Evolutionary conservation across 176 grass and related monocot species (phyloP), one percentile per base, ranked within the genome.

Genomic region (Elaeis guineensis): DNA sequence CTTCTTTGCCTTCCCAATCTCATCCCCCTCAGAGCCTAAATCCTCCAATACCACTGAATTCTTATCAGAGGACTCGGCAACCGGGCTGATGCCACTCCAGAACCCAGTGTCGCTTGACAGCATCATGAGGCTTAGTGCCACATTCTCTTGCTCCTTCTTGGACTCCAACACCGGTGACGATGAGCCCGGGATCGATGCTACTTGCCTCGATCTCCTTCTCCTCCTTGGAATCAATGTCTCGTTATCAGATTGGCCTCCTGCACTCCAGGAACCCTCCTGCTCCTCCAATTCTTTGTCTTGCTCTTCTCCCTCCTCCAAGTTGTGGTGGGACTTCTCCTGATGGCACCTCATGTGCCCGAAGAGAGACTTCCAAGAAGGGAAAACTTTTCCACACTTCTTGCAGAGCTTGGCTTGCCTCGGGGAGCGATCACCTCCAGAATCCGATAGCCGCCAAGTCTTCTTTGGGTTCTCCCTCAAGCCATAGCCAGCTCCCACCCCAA

Each of bases 141-240:
- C 32, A 18, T 59, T 20, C 19, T 70, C 54, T 5, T 64, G 61
- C 32, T 70, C 67, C 16, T 69, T 49, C 7, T 70, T 55, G 21
- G 59, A 18, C 54, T 58, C 25, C 16, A 18, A 25, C 4, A n/a
- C 54, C 53, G 32, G 49, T 15, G 66, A 58, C 2, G 52, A 48
- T 4, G 54, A 50, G 12, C 12, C n/a, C 0, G 12, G 19, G 67
- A 70, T 70, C 55, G 55, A 59, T 4, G 55, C 55, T 54, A 70
- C 26, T 20, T 19, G 55, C 6, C 67, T 48, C 35, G 67, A 70
- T 55, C 67, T 57, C 55, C n/a, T 57, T 30, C 54, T 25, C 54
- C 19, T 70, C 30, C n/a, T 39, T 6, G 55, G 28, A 14, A 50
- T 20, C 61, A 50, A 15, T 20, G 16, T 3, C 9, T 64, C 61